These are phyloP conservation scores for Colletotrichum spinosum DNA, from an alignment of 2,329 filamentous ascomycete genomes.

Conservation along the genomic window DNA sequence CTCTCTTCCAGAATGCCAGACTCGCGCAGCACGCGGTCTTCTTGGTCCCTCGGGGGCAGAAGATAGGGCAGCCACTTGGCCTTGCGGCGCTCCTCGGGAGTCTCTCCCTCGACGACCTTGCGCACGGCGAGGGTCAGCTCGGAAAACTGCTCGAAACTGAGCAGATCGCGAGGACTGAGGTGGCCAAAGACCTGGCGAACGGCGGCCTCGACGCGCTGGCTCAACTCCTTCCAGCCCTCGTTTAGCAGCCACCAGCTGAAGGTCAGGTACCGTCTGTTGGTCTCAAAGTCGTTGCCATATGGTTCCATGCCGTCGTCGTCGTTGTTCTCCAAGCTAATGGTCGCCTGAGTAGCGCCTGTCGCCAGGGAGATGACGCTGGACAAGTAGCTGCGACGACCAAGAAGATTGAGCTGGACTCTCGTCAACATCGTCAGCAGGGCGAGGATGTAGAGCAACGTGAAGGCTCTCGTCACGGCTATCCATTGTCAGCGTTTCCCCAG, in stretches of 20 bases:
- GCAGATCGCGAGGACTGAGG: conserved; percentile 87
- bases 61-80: conserved; percentile 85
- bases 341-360: conserved; percentile 76
- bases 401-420: conserved; percentile 94
- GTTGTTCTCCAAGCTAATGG: conserved; percentile 91
- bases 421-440: conserved; percentile 92
- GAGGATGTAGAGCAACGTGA: conserved; percentile 92
- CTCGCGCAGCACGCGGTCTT: conserved; percentile 85
- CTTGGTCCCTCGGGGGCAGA: conserved; percentile 81
- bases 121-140: conserved; percentile 86
- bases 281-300: conserved; percentile 94
- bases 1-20: conserved; percentile 79
- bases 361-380: conserved; percentile 95
- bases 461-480: conserved; percentile 86
- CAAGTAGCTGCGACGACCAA: conserved; percentile 93
- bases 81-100: conserved; percentile 52
- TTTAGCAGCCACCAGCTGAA: conserved; percentile 99
- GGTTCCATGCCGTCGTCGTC: conserved; percentile 87
- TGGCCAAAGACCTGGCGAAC: conserved; percentile 92
- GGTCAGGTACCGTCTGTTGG: conserved; percentile 92
- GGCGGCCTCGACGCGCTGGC: conserved; percentile 83
- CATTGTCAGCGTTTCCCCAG: conserved; percentile 17
- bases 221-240: conserved; percentile 85
- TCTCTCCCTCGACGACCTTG: conserved; percentile 81
- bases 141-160: conserved; percentile 83